phyloP scores from a whole-genome alignment of 495 filamentous ascomycete species.

The Podospora anserina region DNA sequence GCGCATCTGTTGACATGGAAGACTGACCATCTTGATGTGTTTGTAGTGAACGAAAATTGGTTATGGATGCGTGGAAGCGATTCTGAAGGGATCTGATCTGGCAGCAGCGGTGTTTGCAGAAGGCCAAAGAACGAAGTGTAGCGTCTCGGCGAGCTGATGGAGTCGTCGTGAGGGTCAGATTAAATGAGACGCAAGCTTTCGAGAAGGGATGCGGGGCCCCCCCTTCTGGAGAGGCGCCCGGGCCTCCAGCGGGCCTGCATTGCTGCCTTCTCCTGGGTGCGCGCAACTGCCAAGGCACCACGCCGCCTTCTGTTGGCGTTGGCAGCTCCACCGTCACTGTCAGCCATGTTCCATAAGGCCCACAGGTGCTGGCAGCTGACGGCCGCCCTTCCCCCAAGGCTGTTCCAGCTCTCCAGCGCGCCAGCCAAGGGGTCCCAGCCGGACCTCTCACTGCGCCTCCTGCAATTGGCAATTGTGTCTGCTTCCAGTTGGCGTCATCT shows the following conservation, averaged over 20 bases:
- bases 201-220: conserved; percentile 26
- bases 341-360: background rate
- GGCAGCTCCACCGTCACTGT: background rate
- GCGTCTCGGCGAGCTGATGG: conserved; percentile 14
- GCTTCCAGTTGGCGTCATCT: conserved; percentile 12
- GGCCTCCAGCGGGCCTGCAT: conserved; percentile 11
- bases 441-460: background rate
- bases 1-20: background rate
- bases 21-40: conserved; percentile 20
- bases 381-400: background rate
- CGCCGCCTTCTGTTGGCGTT: conserved; percentile 6
- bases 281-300: conserved; percentile 11
- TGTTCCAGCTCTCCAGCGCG: background rate
- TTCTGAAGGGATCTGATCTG: conserved; percentile 1
- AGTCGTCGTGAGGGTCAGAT: conserved; percentile 19
- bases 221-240: conserved; percentile 12
- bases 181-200: conserved; percentile 25
- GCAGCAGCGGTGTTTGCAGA: conserved; percentile 11
- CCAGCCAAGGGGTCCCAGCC: conserved; percentile 1
- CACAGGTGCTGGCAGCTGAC: conserved; percentile 14
- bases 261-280: conserved; percentile 17
- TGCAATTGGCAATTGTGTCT: conserved; percentile 13
- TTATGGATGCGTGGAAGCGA: background rate
- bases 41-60: background rate
- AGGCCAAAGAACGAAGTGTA: conserved; percentile 8